Base-by-base conservation (phyloP, 2,329 filamentous ascomycete species). In the Phialophora verrucosa region DNA sequence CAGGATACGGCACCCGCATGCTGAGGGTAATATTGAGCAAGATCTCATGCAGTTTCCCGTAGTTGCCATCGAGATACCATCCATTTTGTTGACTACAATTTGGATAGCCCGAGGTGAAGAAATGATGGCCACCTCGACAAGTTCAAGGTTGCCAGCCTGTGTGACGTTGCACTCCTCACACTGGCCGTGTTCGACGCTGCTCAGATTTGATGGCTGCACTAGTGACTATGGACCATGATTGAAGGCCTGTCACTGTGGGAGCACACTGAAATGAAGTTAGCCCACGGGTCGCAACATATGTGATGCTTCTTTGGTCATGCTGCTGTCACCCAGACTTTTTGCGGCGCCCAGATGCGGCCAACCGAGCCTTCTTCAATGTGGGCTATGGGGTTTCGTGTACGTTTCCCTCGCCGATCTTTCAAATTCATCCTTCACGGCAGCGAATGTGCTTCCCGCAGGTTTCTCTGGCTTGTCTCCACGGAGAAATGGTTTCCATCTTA, bases 401-500 rank as follows among this genome's bases (percentile, higher is more conserved):
- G 14, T 38, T 4, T 38, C 3, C 17, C 1, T 42, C 14, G 38
- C 38, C 38, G 3, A 6, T 7, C 14, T n/a, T 44, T 44, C 17
- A n/a, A n/a, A n/a, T 7, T 2, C 4, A 44, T 44, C 6, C 14
- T 44, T n/a, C 17, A n/a, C 38, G n/a, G 38, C 8, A n/a, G 17
- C 14, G 17, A n/a, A 44, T 6, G 17, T 44, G 17, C 38, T 44
- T 44, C 38, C 38, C 38, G 3, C 38, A n/a, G 38, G 8, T n/a
- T 8, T 10, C 27, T 14, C 49, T 61, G 59, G 20, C 47, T 61
- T 32, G 49, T 53, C 32, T 31, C 60, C 60, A 57, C 27, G 54
- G 60, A 63, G 60, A 57, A 56, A 63, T 38, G 17, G 60, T 12
- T 12, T 32, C 12, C 51, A 57, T 50, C 25, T 57, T 35, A 32